These are phyloP conservation scores for Rhynchospora pubera DNA, from an alignment of 176 grass and related monocot species.

Conservation along the genomic window DNA sequence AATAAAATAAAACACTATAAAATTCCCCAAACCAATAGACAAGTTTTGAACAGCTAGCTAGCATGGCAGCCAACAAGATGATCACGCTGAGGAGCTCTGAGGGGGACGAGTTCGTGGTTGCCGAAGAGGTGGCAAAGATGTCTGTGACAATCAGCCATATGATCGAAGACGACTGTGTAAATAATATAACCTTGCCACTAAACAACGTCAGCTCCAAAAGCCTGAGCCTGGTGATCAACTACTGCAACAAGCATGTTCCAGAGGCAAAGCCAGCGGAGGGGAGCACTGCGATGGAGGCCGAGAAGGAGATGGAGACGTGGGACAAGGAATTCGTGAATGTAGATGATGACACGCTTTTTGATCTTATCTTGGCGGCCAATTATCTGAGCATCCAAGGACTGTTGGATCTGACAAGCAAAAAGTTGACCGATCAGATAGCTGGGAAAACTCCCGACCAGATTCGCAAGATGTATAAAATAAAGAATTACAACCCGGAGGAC, in stretches of 20 bases:
- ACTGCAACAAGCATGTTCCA: conserved; percentile 18
- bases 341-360: conserved; percentile 11
- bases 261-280: not conserved
- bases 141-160: conserved; percentile 1
- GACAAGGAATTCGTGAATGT: conserved; percentile 26
- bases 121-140: not conserved
- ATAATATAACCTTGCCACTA: not conserved
- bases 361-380: not conserved
- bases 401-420: not conserved
- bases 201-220: not conserved
- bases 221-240: conserved; percentile 18
- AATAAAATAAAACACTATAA: too few relatives aligned
- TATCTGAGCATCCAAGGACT: conserved; percentile 13
- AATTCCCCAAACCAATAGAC: not conserved
- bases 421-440: conserved; percentile 5
- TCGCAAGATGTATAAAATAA: conserved; percentile 13
- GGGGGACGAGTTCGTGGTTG: conserved; percentile 8
- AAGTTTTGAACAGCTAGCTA: not conserved
- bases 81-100: conserved; percentile 25
- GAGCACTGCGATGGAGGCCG: not conserved
- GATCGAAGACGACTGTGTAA: conserved; percentile 24
- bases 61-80: not conserved
- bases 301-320: conserved; percentile 3
- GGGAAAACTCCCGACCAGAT: conserved; percentile 7
- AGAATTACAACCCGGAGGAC: conserved; percentile 10